Evolutionary conservation across 805 yeast species (phyloP), one percentile per base, ranked within the genome.

Genomic region (Kazachstania psychrophila): DNA sequence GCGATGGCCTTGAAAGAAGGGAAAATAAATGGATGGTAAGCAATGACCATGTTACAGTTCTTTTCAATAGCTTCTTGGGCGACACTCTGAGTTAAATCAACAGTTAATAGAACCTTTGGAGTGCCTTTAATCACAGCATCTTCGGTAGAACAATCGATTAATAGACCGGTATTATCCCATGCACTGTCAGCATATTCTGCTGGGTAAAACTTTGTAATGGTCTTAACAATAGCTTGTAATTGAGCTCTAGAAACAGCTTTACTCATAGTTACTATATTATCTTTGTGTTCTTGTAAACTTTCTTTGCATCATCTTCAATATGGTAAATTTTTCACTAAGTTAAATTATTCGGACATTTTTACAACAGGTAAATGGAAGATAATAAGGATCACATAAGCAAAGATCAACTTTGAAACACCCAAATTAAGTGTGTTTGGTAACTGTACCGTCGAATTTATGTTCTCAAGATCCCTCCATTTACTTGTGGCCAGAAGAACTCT

Each of bases 121-220:
- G 50, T 45, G 6, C 33, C 28, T 8, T 43, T 36, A 3, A 39
- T 36, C 3, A 48, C 22, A 1, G 45, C 40, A 3, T 46, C 41
- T 2, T 54, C 60, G 4, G 56, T 44, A 9, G 75, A 61, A 24
- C 89, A 62, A 51, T 88, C 95, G 8, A 92, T 79, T 31, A 92
- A 60, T 23, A 92, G 66, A 1, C 98, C 98, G 0, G 96, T 88
- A 58, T 92, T 92, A 54, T 92, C 98, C 98, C 98, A 92, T 3
- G 87, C 59, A 15, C 69, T 66, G 50, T 89, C 97, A 0, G 97
- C 96, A 41, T 82, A 70, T 31, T 72, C 72, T 12, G 72, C 56
- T 2, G 98, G 98, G 52, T 83, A 92, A n/a, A 77, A 63, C 45
- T 72, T 76, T 53, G 86, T 84, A 41, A 89, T 77, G 0, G 59